Conservation (phyloP, 1,284 basidiomycete species). For the Marasmius sp. region DNA sequence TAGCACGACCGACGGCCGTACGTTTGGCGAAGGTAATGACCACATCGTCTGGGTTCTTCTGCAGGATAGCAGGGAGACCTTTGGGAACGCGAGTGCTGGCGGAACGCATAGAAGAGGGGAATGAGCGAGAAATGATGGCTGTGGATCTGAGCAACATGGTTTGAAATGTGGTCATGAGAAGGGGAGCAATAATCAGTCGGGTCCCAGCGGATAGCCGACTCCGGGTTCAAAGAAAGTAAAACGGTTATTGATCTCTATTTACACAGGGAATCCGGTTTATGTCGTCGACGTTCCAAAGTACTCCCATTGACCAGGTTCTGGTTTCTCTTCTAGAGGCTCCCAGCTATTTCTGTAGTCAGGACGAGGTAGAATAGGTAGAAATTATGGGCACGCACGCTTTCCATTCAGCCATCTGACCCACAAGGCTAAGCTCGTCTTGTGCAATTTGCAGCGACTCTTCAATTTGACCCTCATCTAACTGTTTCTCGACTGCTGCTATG, state of each 20-base stretch:
- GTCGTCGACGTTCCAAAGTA: constrained; percentile 55
- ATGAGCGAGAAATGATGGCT: constrained; percentile 32
- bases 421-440: constrained; percentile 78
- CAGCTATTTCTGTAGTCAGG: constrained; percentile 53
- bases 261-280: constrained; percentile 21
- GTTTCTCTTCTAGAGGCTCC: constrained; percentile 83
- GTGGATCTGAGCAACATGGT: constrained; percentile 1
- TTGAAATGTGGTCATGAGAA: background rate
- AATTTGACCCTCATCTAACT: constrained; percentile 76
- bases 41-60: constrained; percentile 76
- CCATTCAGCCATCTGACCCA: constrained; percentile 89
- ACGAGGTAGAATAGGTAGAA: constrained; percentile 5
- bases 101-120: constrained; percentile 14
- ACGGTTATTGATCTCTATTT: constrained; percentile 4
- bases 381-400: constrained; percentile 76
- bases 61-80: constrained; percentile 49
- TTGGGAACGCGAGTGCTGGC: constrained; percentile 41
- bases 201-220: background rate
- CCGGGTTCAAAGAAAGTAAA: background rate
- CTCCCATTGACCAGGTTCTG: constrained; percentile 84
- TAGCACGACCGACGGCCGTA: constrained; percentile 74
- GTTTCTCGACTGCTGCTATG: constrained; percentile 66
- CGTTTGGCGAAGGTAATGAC: constrained; percentile 86
- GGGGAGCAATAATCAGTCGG: background rate
- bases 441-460: constrained; percentile 87